phyloP scores from a whole-genome alignment of 306 rosid genomes.

The Alnus glutinosa region DNA sequence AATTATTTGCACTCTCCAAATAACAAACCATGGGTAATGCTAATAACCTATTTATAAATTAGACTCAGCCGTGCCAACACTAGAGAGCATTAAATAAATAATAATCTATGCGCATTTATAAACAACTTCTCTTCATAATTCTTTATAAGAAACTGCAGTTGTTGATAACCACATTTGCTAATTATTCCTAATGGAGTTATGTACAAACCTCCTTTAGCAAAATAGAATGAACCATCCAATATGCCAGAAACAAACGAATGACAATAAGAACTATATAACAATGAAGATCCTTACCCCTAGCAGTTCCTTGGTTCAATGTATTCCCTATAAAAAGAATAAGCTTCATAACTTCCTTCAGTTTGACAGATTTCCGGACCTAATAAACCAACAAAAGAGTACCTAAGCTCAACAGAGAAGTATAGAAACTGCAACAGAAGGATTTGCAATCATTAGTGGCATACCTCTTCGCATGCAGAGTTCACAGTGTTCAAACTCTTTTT shows the following conservation, averaged over 20 bases:
- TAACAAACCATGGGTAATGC: background rate
- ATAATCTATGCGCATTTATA: background rate
- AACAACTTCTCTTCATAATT: background rate
- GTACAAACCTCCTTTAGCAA: background rate
- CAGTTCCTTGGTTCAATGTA: constrained; percentile 95
- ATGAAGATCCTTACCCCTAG: constrained; percentile 69
- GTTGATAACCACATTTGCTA: background rate
- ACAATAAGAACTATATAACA: background rate
- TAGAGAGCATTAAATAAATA: background rate
- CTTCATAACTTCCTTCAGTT: constrained; percentile 86
- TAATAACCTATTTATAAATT: background rate
- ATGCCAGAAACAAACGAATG: constrained; percentile 21
- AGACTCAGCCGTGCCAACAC: background rate
- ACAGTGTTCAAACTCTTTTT: constrained; percentile 76
- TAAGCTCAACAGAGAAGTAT: constrained; percentile 30
- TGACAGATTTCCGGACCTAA: constrained; percentile 76
- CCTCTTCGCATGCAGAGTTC: constrained; percentile 91
- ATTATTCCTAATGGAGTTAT: background rate
- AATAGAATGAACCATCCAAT: constrained; percentile 3
- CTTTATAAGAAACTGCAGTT: background rate
- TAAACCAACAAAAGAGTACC: constrained; percentile 31
- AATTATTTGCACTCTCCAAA: constrained; percentile 9
- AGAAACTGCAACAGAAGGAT: constrained; percentile 18
- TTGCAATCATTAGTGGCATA: constrained; percentile 34
- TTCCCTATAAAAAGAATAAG: constrained; percentile 89